These are phyloP conservation scores for Zymoseptoria pseudotritici DNA, from an alignment of 2,329 filamentous ascomycete species.

Conservation along the genomic window DNA sequence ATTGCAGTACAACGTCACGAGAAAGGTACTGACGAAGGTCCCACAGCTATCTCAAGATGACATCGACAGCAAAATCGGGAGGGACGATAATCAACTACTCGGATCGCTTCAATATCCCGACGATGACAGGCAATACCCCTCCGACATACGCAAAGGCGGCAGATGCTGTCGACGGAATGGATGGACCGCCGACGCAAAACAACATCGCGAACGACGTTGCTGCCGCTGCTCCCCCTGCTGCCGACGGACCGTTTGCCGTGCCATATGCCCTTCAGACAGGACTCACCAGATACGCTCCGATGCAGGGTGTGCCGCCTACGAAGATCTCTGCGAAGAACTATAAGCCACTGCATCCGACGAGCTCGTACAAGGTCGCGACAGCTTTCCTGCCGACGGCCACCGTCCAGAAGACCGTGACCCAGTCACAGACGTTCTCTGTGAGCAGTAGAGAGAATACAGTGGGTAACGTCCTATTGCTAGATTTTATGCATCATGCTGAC, in stretches of 20 bases:
- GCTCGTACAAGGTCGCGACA: slow-evolving; percentile 46
- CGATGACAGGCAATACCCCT: slow-evolving; percentile 56
- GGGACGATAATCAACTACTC: slow-evolving; percentile 54
- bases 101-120: slow-evolving; percentile 54
- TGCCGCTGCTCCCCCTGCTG: slow-evolving; percentile 11
- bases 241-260: slow-evolving; percentile 27
- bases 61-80: slow-evolving; percentile 47
- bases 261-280: slow-evolving; percentile 52
- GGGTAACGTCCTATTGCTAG: slow-evolving; percentile 26
- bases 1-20: neutral
- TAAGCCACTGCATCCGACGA: slow-evolving; percentile 49
- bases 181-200: slow-evolving; percentile 32
- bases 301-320: slow-evolving; percentile 52
- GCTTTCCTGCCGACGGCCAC: slow-evolving; percentile 40
- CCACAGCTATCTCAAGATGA: slow-evolving; percentile 52
- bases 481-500: slow-evolving; percentile 2
- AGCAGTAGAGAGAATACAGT: slow-evolving; percentile 53
- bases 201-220: slow-evolving; percentile 21
- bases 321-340: slow-evolving; percentile 49
- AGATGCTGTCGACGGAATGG: slow-evolving; percentile 31
- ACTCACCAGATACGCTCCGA: slow-evolving; percentile 52
- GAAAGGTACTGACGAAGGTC: slow-evolving; percentile 3
- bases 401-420: slow-evolving; percentile 46
- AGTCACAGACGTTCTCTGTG: slow-evolving; percentile 44
- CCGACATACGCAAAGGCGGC: slow-evolving; percentile 32